Conservation (phyloP, 352 stramenopile genomes). For the Saprolegnia parasitica region DNA sequence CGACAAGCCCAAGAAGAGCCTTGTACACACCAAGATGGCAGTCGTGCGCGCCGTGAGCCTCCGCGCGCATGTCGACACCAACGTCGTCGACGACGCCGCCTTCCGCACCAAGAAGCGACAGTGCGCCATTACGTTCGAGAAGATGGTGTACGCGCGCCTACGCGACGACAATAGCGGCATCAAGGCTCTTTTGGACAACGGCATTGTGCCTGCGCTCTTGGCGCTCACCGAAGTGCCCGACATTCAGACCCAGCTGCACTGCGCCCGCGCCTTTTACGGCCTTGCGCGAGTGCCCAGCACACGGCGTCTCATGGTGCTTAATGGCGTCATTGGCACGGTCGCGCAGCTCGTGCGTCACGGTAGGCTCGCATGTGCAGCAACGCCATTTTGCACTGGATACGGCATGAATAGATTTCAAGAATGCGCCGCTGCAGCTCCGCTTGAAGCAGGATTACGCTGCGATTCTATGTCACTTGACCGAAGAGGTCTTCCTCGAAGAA, state of each 20-base stretch:
- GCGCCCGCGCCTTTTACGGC: constrained; percentile 64
- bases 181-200: constrained; percentile 47
- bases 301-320: constrained; percentile 51
- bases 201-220: constrained; percentile 62
- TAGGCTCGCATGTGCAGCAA: neutral
- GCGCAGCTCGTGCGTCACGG: constrained; percentile 45
- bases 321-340: constrained; percentile 45
- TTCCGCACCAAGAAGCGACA: constrained; percentile 40
- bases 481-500: constrained; percentile 53
- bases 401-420: constrained; percentile 10
- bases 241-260: constrained; percentile 49
- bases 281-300: constrained; percentile 41
- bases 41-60: neutral
- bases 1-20: constrained; percentile 23
- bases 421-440: neutral
- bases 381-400: neutral
- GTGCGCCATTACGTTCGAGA: constrained; percentile 70
- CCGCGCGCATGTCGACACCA: neutral
- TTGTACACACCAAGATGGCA: neutral
- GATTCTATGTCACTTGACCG: constrained; percentile 60
- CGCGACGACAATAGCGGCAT: constrained; percentile 32
- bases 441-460: constrained; percentile 57
- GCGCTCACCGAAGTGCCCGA: constrained; percentile 44
- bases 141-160: constrained; percentile 58
- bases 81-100: constrained; percentile 8